Conservation (phyloP, 1,284 basidiomycete species). For the Heliocybe sulcata region DNA sequence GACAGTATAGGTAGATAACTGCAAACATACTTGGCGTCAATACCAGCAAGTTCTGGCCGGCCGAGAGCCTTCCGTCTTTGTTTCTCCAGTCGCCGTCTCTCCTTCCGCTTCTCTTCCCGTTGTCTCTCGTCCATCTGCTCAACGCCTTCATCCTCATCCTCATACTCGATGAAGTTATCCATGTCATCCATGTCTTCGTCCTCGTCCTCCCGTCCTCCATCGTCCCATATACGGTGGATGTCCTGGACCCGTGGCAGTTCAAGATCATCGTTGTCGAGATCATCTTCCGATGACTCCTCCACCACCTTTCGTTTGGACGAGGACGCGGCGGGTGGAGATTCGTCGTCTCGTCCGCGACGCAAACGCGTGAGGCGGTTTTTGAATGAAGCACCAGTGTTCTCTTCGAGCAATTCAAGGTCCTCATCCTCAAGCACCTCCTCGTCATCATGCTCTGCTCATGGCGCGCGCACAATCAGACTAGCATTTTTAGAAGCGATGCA, state of each 20-base stretch:
- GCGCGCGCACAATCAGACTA: conserved; percentile 6
- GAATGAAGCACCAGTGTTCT: conserved; percentile 84
- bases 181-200: conserved; percentile 73
- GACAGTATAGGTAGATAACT: not conserved
- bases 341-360: conserved; percentile 63
- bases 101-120: conserved; percentile 65
- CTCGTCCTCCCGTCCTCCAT: conserved; percentile 61
- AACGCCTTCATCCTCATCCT: conserved; percentile 75
- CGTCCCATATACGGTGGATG: conserved; percentile 82
- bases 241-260: conserved; percentile 52
- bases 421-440: conserved; percentile 90
- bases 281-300: conserved; percentile 67
- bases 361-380: conserved; percentile 64
- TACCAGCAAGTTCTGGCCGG: conserved; percentile 72
- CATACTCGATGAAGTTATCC: conserved; percentile 89
- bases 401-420: conserved; percentile 89
- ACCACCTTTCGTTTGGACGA: conserved; percentile 51
- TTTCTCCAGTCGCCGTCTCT: conserved; percentile 57
- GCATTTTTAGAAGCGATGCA: not conserved
- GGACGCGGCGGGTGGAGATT: conserved; percentile 55
- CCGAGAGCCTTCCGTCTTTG: conserved; percentile 56
- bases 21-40: conserved; percentile 73
- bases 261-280: conserved; percentile 53
- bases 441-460: conserved; percentile 34
- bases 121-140: conserved; percentile 66